Evolutionary conservation across 2,329 filamentous ascomycete genomes (phyloP), one percentile per base, ranked within the genome.

Genomic region (Amauroascus verrucosus): DNA sequence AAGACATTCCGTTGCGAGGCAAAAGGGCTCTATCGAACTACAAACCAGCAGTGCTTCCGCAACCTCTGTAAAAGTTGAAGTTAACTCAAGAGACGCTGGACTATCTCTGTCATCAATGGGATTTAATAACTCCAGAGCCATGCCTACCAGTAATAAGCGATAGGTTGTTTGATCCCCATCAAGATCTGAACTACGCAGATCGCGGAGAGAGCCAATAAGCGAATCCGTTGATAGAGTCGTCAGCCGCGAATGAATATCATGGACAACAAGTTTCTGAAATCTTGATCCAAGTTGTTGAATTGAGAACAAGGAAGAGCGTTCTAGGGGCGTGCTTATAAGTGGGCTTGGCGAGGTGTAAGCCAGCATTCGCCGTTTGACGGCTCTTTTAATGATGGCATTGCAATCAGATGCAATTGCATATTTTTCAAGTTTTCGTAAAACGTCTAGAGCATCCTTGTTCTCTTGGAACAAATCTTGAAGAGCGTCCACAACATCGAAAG

Each of bases 101-200:
- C 63, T 67, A 14, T 71, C 69, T 56, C 69, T 69, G 51, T 71
- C 68, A 43, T 70, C 67, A 20, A 68, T 60, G 4, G 66, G 57
- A 3, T 63, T 51, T 5, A 70, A 59, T 3, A 62, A 62, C 16
- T 64, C 60, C 4, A 69, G 59, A 18, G 67, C 69, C 16, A 72
- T 60, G 13, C 67, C 69, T 16, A 63, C 59, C 6, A 72, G 61
- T 18, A 72, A 61, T 14, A 72, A 58, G 38, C 63, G 64, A 43
- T 68, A 67, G 13, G 58, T 57, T 8, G 63, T 57, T 30, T 65
- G 58, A 11, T 66, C 57, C 4, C 62, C 65, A 6, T 52, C 49
- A 24, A 70, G 63, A 8, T 65, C 66, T 9, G 65, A 56, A 6
- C 59, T 57, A 5, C 64, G 63, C 14, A 70, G 52, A 26, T 69